Evolutionary conservation across 805 yeast species (phyloP).

Genomic region (Hanseniaspora pseudoguilliermondii): DNA sequence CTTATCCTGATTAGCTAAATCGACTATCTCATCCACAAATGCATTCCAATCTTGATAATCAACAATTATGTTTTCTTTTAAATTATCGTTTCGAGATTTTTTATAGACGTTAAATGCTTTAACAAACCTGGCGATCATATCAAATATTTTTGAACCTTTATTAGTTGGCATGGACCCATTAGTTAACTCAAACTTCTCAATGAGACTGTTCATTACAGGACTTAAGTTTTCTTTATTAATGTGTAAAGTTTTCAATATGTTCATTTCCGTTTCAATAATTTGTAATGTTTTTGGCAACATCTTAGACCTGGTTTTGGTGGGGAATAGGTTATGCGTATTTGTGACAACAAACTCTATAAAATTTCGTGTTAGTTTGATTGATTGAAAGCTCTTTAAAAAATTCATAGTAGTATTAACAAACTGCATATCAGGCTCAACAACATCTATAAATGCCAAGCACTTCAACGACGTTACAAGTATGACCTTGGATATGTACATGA

Average conservation of each 20-base stretch:
- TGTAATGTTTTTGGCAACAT: constrained; percentile 6
- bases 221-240: background rate
- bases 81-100: background rate
- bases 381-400: constrained; percentile 38
- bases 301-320: background rate
- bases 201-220: background rate
- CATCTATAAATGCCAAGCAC: constrained; percentile 1
- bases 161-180: background rate
- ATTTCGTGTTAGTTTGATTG: constrained; percentile 39
- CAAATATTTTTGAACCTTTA: background rate
- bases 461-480: background rate
- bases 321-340: constrained; percentile 20
- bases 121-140: background rate
- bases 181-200: background rate
- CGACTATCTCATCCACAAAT: background rate
- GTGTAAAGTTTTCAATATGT: background rate
- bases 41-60: background rate
- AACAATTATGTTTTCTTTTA: background rate
- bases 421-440: constrained; percentile 37
- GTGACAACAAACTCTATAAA: constrained; percentile 48
- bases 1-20: background rate
- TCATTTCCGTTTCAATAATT: constrained; percentile 14
- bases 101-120: background rate
- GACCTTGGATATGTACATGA: constrained; percentile 27
- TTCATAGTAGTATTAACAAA: constrained; percentile 39